Evolutionary conservation across 495 filamentous ascomycete species (phyloP), one percentile per base, ranked within the genome.

Genomic region (Staphylotrichum longicolle): DNA sequence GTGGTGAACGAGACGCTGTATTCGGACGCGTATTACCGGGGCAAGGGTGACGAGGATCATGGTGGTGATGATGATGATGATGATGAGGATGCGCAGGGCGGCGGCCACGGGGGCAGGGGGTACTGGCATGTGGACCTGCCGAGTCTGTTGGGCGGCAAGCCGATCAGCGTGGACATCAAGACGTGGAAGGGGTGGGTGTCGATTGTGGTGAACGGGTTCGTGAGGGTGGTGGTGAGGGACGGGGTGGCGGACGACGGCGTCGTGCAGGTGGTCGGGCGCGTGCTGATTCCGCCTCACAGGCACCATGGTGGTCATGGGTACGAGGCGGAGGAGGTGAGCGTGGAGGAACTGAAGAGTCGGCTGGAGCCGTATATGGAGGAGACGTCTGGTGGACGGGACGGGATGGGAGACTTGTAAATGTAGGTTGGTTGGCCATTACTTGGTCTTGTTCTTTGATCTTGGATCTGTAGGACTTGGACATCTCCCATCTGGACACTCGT

Each of bases 1-100:
- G 87, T 91, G 1, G 78, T 78, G 6, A 84, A 88, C 63, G 80
- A 86, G 65, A 93, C 90, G 2, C 73, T 97, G 3, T 96, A 96
- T 72, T 88, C 87, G 20, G 93, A 96, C 74, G 88, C 82, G 15
- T 89, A 79, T 67, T 91, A 91, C 72, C 32, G 7, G 0, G 49
- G n/a, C 4, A 78, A 80, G 10, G 49, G 44, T 9, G 58, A 65
- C 44, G 61, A 58, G 11, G 55, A 68, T 32, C 54, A 60, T n/a
- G 46, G 46, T 6, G 51, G 60, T 2, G 61, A 65, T 10, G 62
- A 59, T 0, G 55, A 63, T 27, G 20, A 27, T 1, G 49, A 42
- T 9, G 58, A 65, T 44, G 61, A 58, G 11, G 55, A 68, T 32
- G 20, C 20, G 20, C 54, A 60, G 20, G 46, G 46, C 4, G 51